A percentile compares a stretch with the other conserved stretches of the same genome.
phyloP scores from a whole-genome alignment of 2,329 filamentous ascomycete species.

The Alternaria rosae region DNA sequence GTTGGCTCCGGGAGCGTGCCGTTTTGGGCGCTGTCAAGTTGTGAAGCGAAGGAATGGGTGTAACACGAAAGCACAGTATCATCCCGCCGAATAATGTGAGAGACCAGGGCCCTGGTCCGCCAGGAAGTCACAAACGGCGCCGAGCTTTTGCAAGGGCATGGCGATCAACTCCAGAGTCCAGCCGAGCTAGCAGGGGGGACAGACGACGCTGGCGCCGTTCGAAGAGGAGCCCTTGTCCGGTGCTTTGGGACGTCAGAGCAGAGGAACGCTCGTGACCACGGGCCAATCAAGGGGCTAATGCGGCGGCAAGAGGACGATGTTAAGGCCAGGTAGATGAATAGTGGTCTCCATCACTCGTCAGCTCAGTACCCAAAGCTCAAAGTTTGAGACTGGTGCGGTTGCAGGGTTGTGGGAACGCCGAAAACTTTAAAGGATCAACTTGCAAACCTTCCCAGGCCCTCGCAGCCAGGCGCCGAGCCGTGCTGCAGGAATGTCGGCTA shows the following conservation, averaged over 20 bases:
- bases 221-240: constrained; percentile 35
- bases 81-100: constrained; percentile 37
- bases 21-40: constrained; percentile 50
- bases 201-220: constrained; percentile 38
- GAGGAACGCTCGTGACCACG: constrained; percentile 19
- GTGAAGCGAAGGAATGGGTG: constrained; percentile 48
- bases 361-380: constrained; percentile 38
- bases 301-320: constrained; percentile 25
- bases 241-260: constrained; percentile 37
- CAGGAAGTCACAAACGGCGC: constrained; percentile 39
- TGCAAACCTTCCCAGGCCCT: constrained; percentile 40
- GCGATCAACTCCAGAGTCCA: constrained; percentile 33
- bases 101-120: constrained; percentile 35
- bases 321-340: constrained; percentile 42
- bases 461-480: constrained; percentile 35
- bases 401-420: constrained; percentile 45
- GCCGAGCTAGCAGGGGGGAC: constrained; percentile 39
- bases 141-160: constrained; percentile 32
- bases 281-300: constrained; percentile 32
- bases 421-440: constrained; percentile 47
- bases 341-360: constrained; percentile 35
- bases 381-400: constrained; percentile 50
- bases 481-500: constrained; percentile 26
- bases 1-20: constrained; percentile 49
- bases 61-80: constrained; percentile 44